Evolutionary conservation across 768 basidiomycete genomes (phyloP).

Genomic region (Kwoniella heveanensis): DNA sequence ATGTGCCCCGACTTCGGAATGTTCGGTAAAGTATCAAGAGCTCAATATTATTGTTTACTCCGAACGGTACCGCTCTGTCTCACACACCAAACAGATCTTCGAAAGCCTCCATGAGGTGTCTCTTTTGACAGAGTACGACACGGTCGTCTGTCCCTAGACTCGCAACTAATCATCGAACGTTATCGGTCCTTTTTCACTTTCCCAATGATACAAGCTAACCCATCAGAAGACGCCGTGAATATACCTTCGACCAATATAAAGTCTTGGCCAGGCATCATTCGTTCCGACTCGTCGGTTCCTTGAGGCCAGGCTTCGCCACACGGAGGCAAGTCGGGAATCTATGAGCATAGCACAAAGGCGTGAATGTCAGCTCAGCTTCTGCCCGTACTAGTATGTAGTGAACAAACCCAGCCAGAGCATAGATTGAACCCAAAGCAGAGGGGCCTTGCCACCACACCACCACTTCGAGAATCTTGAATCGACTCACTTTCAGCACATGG

Average conservation of each 20-base stretch:
- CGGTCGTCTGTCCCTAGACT: too few relatives aligned
- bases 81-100: too few relatives aligned
- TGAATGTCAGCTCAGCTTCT: slow-evolving; percentile 6
- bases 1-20: too few relatives aligned
- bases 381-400: background rate
- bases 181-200: slow-evolving; percentile 6
- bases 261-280: slow-evolving; percentile 42
- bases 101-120: too few relatives aligned
- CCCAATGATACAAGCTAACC: slow-evolving; percentile 43
- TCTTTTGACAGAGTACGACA: too few relatives aligned
- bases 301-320: slow-evolving; percentile 32
- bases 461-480: too few relatives aligned
- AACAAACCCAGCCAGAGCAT: too few relatives aligned
- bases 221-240: slow-evolving; percentile 46
- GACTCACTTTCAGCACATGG: slow-evolving; percentile 39
- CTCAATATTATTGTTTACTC: too few relatives aligned
- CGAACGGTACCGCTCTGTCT: too few relatives aligned
- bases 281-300: slow-evolving; percentile 47
- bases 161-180: background rate
- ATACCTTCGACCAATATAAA: slow-evolving; percentile 51
- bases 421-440: too few relatives aligned
- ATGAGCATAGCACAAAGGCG: background rate
- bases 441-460: too few relatives aligned
- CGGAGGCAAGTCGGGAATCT: slow-evolving; percentile 47
- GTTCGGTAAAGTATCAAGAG: too few relatives aligned